Base-by-base conservation (phyloP, 306 rosid species). In the Cotoneaster glaucophyllus region DNA sequence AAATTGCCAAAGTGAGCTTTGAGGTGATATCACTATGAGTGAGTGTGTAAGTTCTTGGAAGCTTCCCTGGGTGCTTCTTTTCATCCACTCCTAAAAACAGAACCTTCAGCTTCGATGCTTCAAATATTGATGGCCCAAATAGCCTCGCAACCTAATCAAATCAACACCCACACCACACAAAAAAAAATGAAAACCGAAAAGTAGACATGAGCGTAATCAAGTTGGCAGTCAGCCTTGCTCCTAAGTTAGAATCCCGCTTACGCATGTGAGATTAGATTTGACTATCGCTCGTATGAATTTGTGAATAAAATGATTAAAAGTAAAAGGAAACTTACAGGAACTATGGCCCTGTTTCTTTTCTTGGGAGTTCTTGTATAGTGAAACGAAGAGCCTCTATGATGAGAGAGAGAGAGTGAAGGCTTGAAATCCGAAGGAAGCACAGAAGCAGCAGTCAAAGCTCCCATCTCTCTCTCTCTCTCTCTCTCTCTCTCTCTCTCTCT, bases 81-180 rank as follows among this genome's bases (percentile, higher is more conserved):
- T 95, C 87, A 24, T 90, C 99, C 15, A 86, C 95, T 52, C 97
- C 97, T 67, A 95, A 82, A 67, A 92, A 90, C 61, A 92, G 82
- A 48, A 95, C 97, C 86, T 90, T 95, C 37, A 95, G 78, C 83
- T 95, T 95, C 9, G 99, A 95, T 57, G 97, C 86, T 84, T 92
- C 99, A 79, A 95, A 95, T n/a, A 91, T 95, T 0, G 97, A 78
- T 3, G 97, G 97, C 7, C 97, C 99, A 68, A 95, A 95, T 69
- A 95, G 70, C 86, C 99, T 89, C 10, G 96, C 95, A 56, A 88
- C 88, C 98, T 95, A 81, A 68, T 67, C 39, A 81, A 65, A 11
- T 58, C 67, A 21, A 18, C 29, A 63, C 41, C 39, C 11, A 12
- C 18, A 29, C 39, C 39, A 34, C 8, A 24, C 37, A 11, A 74